phyloP scores from a whole-genome alignment of 1,139 yeast genomes.

The Saccharomycopsis crataegensis region DNA sequence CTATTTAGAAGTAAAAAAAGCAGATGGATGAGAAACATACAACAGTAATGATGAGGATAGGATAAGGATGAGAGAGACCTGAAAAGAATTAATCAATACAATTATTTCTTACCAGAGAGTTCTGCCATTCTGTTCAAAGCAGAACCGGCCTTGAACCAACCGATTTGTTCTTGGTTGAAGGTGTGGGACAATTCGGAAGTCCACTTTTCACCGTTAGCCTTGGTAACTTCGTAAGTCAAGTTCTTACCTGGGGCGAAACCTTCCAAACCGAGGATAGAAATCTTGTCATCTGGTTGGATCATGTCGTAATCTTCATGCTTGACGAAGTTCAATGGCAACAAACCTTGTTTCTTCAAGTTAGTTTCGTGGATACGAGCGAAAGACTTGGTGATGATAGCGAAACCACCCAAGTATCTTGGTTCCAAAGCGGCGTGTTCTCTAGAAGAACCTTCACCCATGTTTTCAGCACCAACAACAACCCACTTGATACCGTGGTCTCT shows the following conservation, averaged over 20 bases:
- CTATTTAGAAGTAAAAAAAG: no score
- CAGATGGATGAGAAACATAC: no score
- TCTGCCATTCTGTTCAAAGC: slow-evolving; percentile 88
- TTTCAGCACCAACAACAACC: slow-evolving; percentile 99
- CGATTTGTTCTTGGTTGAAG: slow-evolving; percentile 91
- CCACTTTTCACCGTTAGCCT: slow-evolving; percentile 80
- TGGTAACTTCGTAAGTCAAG: slow-evolving; percentile 82
- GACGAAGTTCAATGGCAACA: slow-evolving; percentile 91
- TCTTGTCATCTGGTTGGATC: slow-evolving; percentile 84
- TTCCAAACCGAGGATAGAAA: slow-evolving; percentile 80
- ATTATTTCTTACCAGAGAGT: slow-evolving; percentile 7
- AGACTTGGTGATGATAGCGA: slow-evolving; percentile 93
- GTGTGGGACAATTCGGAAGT: slow-evolving; percentile 89
- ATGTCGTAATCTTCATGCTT: slow-evolving; percentile 88
- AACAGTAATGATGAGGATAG: no score
- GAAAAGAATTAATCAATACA: no score
- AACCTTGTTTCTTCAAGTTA: slow-evolving; percentile 95
- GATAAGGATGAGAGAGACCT: no score
- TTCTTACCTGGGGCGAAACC: slow-evolving; percentile 91
- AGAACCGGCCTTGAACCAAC: slow-evolving; percentile 98
- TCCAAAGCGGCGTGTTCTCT: slow-evolving; percentile 99
- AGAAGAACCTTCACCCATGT: slow-evolving; percentile 99
- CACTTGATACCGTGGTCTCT: slow-evolving; percentile 87
- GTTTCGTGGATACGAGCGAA: slow-evolving; percentile 97
- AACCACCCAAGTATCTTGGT: slow-evolving; percentile 99